Evolutionary conservation across 108 stramenopile genomes (phyloP).

Genomic region (Pseudonitzschia pungens): DNA sequence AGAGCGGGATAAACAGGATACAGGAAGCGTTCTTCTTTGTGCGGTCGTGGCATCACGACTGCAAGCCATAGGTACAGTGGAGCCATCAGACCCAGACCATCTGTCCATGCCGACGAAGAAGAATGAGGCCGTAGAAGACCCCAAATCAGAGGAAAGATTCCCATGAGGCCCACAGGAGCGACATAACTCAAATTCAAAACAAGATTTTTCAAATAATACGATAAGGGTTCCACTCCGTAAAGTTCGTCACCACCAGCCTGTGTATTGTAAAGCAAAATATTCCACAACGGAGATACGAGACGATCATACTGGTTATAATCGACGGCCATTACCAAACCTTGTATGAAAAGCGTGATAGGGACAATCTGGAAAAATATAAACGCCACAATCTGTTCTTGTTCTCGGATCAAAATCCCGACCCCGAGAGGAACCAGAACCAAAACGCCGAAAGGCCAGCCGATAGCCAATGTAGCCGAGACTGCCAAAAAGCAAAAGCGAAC

Average conservation of each 20-base stretch:
- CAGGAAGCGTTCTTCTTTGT: constrained; percentile 97
- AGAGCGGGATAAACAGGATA: constrained; percentile 88
- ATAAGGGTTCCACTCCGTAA: constrained; percentile 94
- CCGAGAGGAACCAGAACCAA: constrained; percentile 90
- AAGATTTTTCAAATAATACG: constrained; percentile 93
- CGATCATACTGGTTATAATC: constrained; percentile 67
- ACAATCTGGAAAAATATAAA: constrained; percentile 2
- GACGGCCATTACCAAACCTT: constrained; percentile 54
- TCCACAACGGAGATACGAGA: constrained; percentile 61
- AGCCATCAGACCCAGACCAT: constrained; percentile 20
- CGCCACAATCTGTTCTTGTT: constrained; percentile 7
- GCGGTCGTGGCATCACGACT: constrained; percentile 84
- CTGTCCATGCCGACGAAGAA: neutral
- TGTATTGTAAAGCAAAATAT: constrained; percentile 83
- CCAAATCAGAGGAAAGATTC: constrained; percentile 15
- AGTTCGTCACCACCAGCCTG: constrained; percentile 88
- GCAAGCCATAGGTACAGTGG: constrained; percentile 84
- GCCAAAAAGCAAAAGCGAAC: constrained; percentile 59
- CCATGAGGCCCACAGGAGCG: constrained; percentile 20
- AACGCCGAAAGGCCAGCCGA: constrained; percentile 98
- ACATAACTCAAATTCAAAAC: constrained; percentile 87
- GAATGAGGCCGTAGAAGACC: neutral
- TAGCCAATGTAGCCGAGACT: constrained; percentile 71
- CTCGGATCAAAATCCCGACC: constrained; percentile 57
- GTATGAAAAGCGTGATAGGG: constrained; percentile 44